These are phyloP conservation scores for Mycena metata DNA, from an alignment of 768 basidiomycete species.

Conservation along the genomic window DNA sequence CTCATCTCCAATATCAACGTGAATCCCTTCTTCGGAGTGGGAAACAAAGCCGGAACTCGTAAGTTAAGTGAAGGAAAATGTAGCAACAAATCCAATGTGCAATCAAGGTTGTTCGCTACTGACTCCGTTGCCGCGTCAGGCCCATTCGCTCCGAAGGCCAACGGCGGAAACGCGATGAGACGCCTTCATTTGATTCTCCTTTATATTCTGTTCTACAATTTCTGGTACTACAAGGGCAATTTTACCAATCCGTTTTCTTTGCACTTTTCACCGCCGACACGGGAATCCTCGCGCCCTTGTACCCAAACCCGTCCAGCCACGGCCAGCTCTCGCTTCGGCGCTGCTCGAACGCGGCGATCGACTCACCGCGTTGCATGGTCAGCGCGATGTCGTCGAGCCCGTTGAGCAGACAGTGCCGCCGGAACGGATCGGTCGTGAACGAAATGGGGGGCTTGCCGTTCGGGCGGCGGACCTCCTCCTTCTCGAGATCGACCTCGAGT, in stretches of 20 bases:
- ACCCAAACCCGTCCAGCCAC: conserved; percentile 97
- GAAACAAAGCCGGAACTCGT: too few relatives aligned
- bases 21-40: too few relatives aligned
- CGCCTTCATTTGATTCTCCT: too few relatives aligned
- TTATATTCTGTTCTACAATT: conserved; percentile 21
- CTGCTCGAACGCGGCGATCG: conserved; percentile 87
- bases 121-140: too few relatives aligned
- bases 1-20: too few relatives aligned
- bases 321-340: conserved; percentile 86
- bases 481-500: conserved; percentile 88
- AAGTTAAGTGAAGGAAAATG: too few relatives aligned
- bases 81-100: too few relatives aligned
- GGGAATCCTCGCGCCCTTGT: conserved; percentile 83
- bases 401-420: conserved; percentile 93
- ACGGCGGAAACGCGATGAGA: too few relatives aligned
- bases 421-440: conserved; percentile 91
- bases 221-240: conserved; percentile 5
- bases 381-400: conserved; percentile 97
- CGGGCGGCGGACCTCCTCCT: conserved; percentile 78
- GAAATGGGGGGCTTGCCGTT: conserved; percentile 80
- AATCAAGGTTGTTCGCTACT: too few relatives aligned
- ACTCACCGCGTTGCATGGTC: conserved; percentile 83
- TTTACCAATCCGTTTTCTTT: conserved; percentile 82
- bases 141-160: too few relatives aligned
- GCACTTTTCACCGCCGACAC: conserved; percentile 54